phyloP scores from a whole-genome alignment of 1,139 yeast genomes.

The Geotrichum aggregatum region DNA sequence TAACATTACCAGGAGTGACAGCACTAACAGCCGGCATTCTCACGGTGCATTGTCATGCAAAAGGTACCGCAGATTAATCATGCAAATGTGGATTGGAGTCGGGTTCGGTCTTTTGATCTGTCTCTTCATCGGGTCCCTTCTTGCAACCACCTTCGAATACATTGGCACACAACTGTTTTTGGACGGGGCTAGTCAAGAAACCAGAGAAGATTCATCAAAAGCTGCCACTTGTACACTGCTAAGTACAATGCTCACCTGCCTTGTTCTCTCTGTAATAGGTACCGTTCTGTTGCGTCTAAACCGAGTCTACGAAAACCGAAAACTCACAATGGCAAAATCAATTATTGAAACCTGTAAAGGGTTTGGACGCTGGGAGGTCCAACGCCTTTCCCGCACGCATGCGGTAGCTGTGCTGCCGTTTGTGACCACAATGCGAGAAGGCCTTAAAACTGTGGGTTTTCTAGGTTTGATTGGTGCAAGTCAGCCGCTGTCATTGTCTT shows the following conservation, averaged over 20 bases:
- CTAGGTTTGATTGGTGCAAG: slow-evolving; percentile 82
- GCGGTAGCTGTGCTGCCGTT: slow-evolving; percentile 74
- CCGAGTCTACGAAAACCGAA: slow-evolving; percentile 88
- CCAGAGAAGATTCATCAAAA: too few relatives aligned
- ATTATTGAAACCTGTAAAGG: slow-evolving; percentile 46
- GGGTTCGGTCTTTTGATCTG: slow-evolving; percentile 67
- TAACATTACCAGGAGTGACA: too few relatives aligned
- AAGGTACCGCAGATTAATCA: slow-evolving; percentile 55
- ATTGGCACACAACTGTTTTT: too few relatives aligned
- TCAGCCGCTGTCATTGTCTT: slow-evolving; percentile 64
- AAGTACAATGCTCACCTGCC: slow-evolving; percentile 77
- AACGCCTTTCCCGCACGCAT: slow-evolving; percentile 51
- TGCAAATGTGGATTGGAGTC: slow-evolving; percentile 82
- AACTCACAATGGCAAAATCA: slow-evolving; percentile 79
- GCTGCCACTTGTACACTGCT: too few relatives aligned
- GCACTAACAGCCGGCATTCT: too few relatives aligned
- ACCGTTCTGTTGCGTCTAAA: slow-evolving; percentile 85
- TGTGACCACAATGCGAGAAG: slow-evolving; percentile 78
- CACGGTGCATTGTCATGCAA: slow-evolving; percentile 12
- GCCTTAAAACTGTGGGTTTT: slow-evolving; percentile 81
- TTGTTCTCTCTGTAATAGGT: slow-evolving; percentile 85
- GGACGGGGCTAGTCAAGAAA: too few relatives aligned
- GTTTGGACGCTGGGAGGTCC: slow-evolving; percentile 34
- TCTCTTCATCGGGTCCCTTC: slow-evolving; percentile 76
- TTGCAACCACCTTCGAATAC: too few relatives aligned